A percentile compares a stretch with the other conserved stretches of the same genome.
Evolutionary conservation across 2,329 filamentous ascomycete genomes (phyloP).

Genomic region (Trichoderma lentiforme): DNA sequence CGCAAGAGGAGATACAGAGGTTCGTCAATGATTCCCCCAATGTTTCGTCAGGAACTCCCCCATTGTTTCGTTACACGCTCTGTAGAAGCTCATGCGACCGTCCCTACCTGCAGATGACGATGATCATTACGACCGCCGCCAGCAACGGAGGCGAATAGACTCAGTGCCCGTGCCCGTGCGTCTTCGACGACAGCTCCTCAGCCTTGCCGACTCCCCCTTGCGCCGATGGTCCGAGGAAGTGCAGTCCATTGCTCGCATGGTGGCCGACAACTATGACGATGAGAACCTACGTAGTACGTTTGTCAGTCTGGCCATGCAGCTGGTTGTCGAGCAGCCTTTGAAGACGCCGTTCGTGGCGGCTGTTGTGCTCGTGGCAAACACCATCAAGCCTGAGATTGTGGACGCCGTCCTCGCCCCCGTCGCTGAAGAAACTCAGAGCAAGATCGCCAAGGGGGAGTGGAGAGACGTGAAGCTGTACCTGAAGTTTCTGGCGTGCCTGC

Average conservation of each 20-base stretch:
- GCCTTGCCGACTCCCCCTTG: slow-evolving; percentile 77
- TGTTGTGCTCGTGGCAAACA: slow-evolving; percentile 76
- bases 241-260: slow-evolving; percentile 67
- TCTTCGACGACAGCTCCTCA: slow-evolving; percentile 73
- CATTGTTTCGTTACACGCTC: neutral
- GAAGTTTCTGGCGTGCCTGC: slow-evolving; percentile 84
- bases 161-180: slow-evolving; percentile 65
- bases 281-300: slow-evolving; percentile 72
- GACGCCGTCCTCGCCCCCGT: slow-evolving; percentile 65
- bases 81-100: neutral
- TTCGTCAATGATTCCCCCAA: slow-evolving; percentile 35
- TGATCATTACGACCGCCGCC: slow-evolving; percentile 71
- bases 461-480: slow-evolving; percentile 86
- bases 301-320: slow-evolving; percentile 68
- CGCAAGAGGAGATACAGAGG: slow-evolving; percentile 81
- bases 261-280: slow-evolving; percentile 83
- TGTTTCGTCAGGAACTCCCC: neutral
- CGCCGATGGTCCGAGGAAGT: slow-evolving; percentile 78
- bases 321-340: slow-evolving; percentile 86
- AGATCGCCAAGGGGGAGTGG: slow-evolving; percentile 74
- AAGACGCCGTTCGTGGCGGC: slow-evolving; percentile 95
- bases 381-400: slow-evolving; percentile 70
- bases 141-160: slow-evolving; percentile 70
- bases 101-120: slow-evolving; percentile 54
- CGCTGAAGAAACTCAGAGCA: slow-evolving; percentile 59